Percentiles rank a stretch among this genome's conserved stretches.
These are phyloP conservation scores for Wickerhamiella brachini DNA, from an alignment of 805 yeast genomes.

Conservation along the genomic window DNA sequence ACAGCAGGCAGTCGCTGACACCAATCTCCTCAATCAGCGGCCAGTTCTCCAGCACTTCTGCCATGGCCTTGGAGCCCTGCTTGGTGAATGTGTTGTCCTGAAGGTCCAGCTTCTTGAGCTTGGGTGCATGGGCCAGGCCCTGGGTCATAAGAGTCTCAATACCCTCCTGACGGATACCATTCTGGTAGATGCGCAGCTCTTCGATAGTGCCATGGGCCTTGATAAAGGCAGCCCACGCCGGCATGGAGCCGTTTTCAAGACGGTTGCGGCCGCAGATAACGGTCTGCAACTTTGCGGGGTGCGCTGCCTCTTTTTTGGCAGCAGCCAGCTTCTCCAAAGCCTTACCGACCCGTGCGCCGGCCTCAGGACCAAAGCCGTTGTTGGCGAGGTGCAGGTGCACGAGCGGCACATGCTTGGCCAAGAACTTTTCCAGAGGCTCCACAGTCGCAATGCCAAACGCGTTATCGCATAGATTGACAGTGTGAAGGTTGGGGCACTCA, in stretches of 20 bases:
- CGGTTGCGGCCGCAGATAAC: slow-evolving; percentile 96
- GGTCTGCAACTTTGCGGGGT: slow-evolving; percentile 46
- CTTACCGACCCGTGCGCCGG: slow-evolving; percentile 87
- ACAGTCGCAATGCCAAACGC: slow-evolving; percentile 95
- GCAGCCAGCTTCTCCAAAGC: slow-evolving; percentile 60
- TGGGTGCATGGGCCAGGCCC: slow-evolving; percentile 52
- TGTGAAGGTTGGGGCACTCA: slow-evolving; percentile 50
- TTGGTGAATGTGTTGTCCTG: slow-evolving; percentile 91
- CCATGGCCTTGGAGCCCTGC: slow-evolving; percentile 50
- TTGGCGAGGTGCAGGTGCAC: slow-evolving; percentile 82
- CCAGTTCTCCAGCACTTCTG: slow-evolving; percentile 52
- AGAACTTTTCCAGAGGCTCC: slow-evolving; percentile 69
- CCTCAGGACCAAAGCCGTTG: slow-evolving; percentile 97
- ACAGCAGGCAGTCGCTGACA: slow-evolving; percentile 78
- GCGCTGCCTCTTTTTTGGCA: slow-evolving; percentile 39
- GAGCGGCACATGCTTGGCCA: slow-evolving; percentile 61
- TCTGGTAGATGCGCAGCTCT: slow-evolving; percentile 74
- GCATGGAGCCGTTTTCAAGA: slow-evolving; percentile 86
- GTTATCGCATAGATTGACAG: slow-evolving; percentile 80
- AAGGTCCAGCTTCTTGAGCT: slow-evolving; percentile 59
- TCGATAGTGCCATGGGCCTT: slow-evolving; percentile 64
- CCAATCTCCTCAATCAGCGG: slow-evolving; percentile 56
- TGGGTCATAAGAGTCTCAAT: slow-evolving; percentile 55
- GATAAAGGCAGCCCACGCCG: slow-evolving; percentile 71
- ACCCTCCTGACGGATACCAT: slow-evolving; percentile 94